Evolutionary conservation across 2,329 filamentous ascomycete genomes (phyloP).

Genomic region (Aspergillus sojae): DNA sequence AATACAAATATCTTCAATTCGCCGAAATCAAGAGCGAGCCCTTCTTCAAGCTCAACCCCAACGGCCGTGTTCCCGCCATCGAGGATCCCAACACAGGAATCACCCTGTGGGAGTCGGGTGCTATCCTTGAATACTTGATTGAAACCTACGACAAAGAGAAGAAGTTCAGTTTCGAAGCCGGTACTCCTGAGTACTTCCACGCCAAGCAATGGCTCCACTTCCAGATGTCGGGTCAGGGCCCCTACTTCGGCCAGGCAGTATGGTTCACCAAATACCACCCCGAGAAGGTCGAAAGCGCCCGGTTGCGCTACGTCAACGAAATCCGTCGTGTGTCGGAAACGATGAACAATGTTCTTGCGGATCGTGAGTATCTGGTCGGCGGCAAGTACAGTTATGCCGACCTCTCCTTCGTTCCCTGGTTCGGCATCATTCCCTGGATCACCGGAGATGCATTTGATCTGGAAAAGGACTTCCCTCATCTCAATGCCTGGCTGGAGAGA

Average conservation of each 20-base stretch:
- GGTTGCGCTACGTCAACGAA: constrained; percentile 50
- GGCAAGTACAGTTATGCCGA: constrained; percentile 49
- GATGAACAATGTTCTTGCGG: constrained; percentile 43
- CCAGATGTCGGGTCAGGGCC: constrained; percentile 51
- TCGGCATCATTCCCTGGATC: constrained; percentile 13
- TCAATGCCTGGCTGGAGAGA: constrained; percentile 34
- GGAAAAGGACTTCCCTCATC: constrained; percentile 31
- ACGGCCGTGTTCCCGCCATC: constrained; percentile 39
- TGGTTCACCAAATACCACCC: constrained; percentile 49
- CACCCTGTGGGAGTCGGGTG: constrained; percentile 49
- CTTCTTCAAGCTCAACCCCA: constrained; percentile 34
- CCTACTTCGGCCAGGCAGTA: constrained; percentile 51
- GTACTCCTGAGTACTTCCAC: constrained; percentile 39
- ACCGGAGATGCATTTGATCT: constrained; percentile 25
- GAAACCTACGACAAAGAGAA: constrained; percentile 48
- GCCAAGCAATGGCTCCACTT: constrained; percentile 51
- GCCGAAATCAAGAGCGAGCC: constrained; percentile 33
- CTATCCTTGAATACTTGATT: constrained; percentile 49
- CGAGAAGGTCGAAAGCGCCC: constrained; percentile 47
- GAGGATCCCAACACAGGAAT: constrained; percentile 41
- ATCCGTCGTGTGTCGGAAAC: constrained; percentile 49
- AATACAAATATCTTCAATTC: constrained; percentile 22
- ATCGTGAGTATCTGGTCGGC: constrained; percentile 46
- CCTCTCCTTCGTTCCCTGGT: constrained; percentile 46
- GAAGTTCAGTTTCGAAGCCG: constrained; percentile 38